Conservation (phyloP, 371 early-diverging fungal genomes). For the Nematocida ausubeli region DNA sequence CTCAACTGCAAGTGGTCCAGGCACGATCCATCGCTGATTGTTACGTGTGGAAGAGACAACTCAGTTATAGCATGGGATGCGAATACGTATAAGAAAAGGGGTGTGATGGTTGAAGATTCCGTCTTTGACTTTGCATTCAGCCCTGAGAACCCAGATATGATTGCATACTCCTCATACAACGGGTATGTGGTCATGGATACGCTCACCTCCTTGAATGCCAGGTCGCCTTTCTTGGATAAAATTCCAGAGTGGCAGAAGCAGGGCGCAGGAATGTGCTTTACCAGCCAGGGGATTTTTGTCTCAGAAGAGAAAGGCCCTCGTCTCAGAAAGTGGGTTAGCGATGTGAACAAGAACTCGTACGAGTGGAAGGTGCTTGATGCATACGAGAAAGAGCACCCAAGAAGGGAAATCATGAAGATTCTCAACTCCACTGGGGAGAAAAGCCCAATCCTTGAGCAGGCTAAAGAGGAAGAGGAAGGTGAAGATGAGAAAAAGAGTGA, state of each 20-base stretch:
- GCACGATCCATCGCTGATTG: slow-evolving; percentile 50
- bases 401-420: slow-evolving; percentile 48
- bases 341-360: slow-evolving; percentile 16
- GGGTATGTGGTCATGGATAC: slow-evolving; percentile 43
- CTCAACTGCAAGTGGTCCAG: slow-evolving; percentile 48
- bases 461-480: neutral
- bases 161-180: slow-evolving; percentile 47
- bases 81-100: slow-evolving; percentile 32
- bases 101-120: slow-evolving; percentile 33
- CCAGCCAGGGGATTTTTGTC: slow-evolving; percentile 9
- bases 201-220: slow-evolving; percentile 49
- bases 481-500: neutral
- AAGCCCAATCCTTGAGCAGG: slow-evolving; percentile 33
- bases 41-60: slow-evolving; percentile 53
- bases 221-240: slow-evolving; percentile 34
- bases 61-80: slow-evolving; percentile 50
- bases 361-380: slow-evolving; percentile 49
- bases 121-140: slow-evolving; percentile 52
- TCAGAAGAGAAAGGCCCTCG: neutral
- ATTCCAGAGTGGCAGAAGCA: slow-evolving; percentile 51
- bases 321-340: slow-evolving; percentile 14
- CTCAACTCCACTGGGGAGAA: slow-evolving; percentile 21
- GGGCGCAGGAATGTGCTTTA: slow-evolving; percentile 31
- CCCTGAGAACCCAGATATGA: slow-evolving; percentile 53
- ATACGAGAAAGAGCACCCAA: slow-evolving; percentile 18